These are phyloP conservation scores for Huntiella savannae DNA, from an alignment of 2,329 filamentous ascomycete genomes.

Conservation along the genomic window DNA sequence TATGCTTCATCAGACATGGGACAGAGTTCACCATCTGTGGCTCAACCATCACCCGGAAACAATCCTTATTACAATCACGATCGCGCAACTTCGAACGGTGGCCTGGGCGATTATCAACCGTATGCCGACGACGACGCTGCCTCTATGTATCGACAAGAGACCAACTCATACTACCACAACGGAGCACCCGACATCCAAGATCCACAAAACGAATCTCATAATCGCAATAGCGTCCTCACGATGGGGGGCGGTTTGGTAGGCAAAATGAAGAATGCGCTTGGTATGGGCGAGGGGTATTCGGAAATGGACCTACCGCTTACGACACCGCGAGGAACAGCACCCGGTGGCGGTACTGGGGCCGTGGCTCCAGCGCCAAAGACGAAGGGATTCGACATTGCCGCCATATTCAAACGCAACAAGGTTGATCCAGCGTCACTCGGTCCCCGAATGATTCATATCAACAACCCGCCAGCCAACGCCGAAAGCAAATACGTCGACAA, in stretches of 20 bases:
- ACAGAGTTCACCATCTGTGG: slow-evolving; percentile 1
- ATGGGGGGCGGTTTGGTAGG: slow-evolving; percentile 77
- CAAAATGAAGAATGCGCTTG: slow-evolving; percentile 73
- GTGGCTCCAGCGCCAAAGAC: slow-evolving; percentile 22
- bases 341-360: slow-evolving; percentile 18
- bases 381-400: slow-evolving; percentile 48
- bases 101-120: slow-evolving; percentile 69
- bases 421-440: slow-evolving; percentile 79
- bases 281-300: slow-evolving; percentile 75
- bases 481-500: slow-evolving; percentile 87
- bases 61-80: slow-evolving; percentile 32
- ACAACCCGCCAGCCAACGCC: slow-evolving; percentile 85
- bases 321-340: slow-evolving; percentile 33
- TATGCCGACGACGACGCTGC: slow-evolving; percentile 70
- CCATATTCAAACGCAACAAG: slow-evolving; percentile 73
- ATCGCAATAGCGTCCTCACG: slow-evolving; percentile 74
- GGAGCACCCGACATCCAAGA: slow-evolving; percentile 24
- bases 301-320: slow-evolving; percentile 97
- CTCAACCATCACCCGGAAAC: slow-evolving; percentile 3
- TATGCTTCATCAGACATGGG: slow-evolving; percentile 20
- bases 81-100: slow-evolving; percentile 54
- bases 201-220: slow-evolving; percentile 36
- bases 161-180: slow-evolving; percentile 67
- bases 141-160: slow-evolving; percentile 44
- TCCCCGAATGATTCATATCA: slow-evolving; percentile 81